Base-by-base conservation (phyloP, 768 basidiomycete species). In the Collybia sp. region DNA sequence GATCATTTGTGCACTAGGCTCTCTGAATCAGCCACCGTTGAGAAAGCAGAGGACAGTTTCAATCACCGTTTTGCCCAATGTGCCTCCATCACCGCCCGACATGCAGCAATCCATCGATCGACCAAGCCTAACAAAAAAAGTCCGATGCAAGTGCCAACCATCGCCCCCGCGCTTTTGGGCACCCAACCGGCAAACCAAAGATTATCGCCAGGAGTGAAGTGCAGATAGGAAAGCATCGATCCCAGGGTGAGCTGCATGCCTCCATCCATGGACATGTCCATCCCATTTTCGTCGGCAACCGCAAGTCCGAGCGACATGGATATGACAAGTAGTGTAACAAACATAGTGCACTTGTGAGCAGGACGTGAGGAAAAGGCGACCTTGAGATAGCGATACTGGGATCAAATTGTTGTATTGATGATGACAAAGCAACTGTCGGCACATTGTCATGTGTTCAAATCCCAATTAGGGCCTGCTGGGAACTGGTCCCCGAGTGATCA, bases 71-170 rank as follows among this genome's bases (percentile, higher is more conserved):
- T 37, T 10, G 47, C 47, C 87, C 90, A 93, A 40, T 74, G 67
- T 0, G 56, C 60, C 54, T 83, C 78, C 47, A 80, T 66, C 8
- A 69, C 61, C 19, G 71, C 66, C 13, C 85, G 71, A 45, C 75
- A 65, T 0, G 82, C 84, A 13, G 75, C 61, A 36, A 94, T 61
- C 64, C 79, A 82, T 50, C 92, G 72, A 41, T 93, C 89, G 32
- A 85, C 66, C 9, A 92, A 55, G 6, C 82, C 81, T 30, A 93
- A 67, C 30, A 85, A 32, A 54, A 85, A 69, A 16, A 94, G 68
- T 0, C 75, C 82, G 46, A 94, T 72, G 58, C 83, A 87, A 33
- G 89, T 83, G 0, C 87, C 91, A 16, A 77, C 79, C 31, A 90
- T 76, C 0, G 85, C 82, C 16, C 86, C 90, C 5, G 67, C 51